phyloP scores from a whole-genome alignment of 2,329 filamentous ascomycete species.

The Chaetomiaceae sp. region DNA sequence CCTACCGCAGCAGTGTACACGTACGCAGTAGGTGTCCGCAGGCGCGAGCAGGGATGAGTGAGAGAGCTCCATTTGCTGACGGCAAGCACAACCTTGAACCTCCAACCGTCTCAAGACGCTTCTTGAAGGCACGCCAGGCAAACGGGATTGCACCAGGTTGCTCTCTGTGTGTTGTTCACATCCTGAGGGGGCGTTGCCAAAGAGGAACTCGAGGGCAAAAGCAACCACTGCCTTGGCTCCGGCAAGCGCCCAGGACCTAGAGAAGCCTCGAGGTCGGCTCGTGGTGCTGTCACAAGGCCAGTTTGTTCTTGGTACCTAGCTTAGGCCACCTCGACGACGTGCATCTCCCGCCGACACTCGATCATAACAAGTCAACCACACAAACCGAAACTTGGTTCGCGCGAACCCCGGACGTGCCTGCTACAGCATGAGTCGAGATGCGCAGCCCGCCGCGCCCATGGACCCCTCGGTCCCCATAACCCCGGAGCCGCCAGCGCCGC shows the following conservation, averaged over 20 bases:
- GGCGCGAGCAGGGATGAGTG: conserved; percentile 5
- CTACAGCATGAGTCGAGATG: conserved; percentile 16
- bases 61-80: conserved; percentile 1
- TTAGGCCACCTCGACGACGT: too few species aligned
- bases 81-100: neutral
- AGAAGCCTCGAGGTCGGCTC: neutral
- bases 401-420: neutral
- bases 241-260: neutral
- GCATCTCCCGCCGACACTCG: too few species aligned
- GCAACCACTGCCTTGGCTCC: too few species aligned
- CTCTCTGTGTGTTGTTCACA: neutral
- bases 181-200: neutral
- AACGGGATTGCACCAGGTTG: too few species aligned
- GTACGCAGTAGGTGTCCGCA: conserved; percentile 13
- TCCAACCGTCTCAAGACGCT: neutral
- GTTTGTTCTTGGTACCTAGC: conserved; percentile 3
- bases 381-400: neutral
- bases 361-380: too few species aligned
- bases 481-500: conserved; percentile 25
- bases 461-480: conserved; percentile 23
- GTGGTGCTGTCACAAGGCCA: conserved; percentile 14
- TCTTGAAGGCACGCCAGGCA: neutral
- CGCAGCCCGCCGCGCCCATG: conserved; percentile 21
- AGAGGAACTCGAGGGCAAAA: neutral
- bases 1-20: too few species aligned